Evolutionary conservation across 345 rosid species (phyloP).

Genomic region (Brassica juncea): DNA sequence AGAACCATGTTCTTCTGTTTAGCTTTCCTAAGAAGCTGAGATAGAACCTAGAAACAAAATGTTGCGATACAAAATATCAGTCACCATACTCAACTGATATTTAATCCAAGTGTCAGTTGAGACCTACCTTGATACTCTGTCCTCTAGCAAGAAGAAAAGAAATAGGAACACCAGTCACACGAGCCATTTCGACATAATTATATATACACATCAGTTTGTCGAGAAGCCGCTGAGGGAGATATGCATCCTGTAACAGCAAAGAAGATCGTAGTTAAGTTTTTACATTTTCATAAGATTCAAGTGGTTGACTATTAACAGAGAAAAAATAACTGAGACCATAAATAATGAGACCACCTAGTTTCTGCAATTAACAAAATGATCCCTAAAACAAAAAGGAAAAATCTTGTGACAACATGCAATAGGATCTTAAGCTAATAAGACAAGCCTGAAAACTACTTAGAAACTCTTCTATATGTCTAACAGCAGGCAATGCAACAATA

Average conservation of each 20-base stretch:
- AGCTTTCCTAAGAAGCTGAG: slow-evolving; percentile 96
- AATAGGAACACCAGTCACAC: slow-evolving; percentile 98
- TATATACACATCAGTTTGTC: slow-evolving; percentile 93
- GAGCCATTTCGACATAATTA: slow-evolving; percentile 99
- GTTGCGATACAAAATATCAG: slow-evolving; percentile 25
- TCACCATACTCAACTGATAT: slow-evolving; percentile 6
- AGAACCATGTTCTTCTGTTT: slow-evolving; percentile 80
- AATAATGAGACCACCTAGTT: slow-evolving; percentile 1
- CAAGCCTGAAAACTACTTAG: slow-evolving; percentile 11
- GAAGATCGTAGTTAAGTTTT: slow-evolving; percentile 18
- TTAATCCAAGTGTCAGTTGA: slow-evolving; percentile 15
- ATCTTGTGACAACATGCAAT: slow-evolving; percentile 22
- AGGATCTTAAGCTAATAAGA: slow-evolving; percentile 13
- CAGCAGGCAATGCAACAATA: slow-evolving; percentile 18
- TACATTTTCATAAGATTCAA: slow-evolving; percentile 4
- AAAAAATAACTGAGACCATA: neutral
- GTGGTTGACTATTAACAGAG: neutral
- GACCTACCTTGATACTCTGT: slow-evolving; percentile 86
- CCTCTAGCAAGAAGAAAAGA: slow-evolving; percentile 98
- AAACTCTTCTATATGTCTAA: neutral
- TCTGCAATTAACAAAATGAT: neutral
- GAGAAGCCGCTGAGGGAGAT: slow-evolving; percentile 95
- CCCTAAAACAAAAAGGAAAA: neutral
- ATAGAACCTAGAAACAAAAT: slow-evolving; percentile 66
- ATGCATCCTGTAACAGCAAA: slow-evolving; percentile 80